Percentiles rank a stretch among this genome's conserved stretches.
Conservation (phyloP, 2,329 filamentous ascomycete species). For the Aspergillus vadensis region DNA sequence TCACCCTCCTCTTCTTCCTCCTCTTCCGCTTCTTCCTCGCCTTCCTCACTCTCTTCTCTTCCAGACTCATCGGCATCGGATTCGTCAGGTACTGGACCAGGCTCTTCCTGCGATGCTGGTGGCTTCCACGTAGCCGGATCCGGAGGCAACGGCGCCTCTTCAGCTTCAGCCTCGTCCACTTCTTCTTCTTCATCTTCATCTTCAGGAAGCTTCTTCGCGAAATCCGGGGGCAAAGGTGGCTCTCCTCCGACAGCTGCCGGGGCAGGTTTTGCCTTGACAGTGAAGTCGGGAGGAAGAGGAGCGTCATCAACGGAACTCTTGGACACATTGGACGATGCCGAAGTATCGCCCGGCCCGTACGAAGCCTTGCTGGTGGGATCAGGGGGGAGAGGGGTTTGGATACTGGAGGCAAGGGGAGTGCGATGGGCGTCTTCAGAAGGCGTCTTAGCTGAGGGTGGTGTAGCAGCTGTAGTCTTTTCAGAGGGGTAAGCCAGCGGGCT, state of each 20-base stretch:
- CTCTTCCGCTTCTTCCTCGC: conserved; percentile 14
- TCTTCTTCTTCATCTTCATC: conserved; percentile 13
- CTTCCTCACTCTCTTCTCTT: conserved; percentile 29
- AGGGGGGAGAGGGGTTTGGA: conserved; percentile 46
- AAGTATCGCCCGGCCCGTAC: conserved; percentile 53
- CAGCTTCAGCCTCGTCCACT: conserved; percentile 17
- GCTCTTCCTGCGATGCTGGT: conserved; percentile 22
- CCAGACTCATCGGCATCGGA: conserved; percentile 40
- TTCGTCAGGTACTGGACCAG: conserved; percentile 37
- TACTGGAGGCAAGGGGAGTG: conserved; percentile 29
- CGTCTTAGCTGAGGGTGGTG: conserved; percentile 38
- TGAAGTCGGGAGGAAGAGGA: conserved; percentile 39
- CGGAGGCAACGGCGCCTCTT: conserved; percentile 29
- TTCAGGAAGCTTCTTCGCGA: conserved; percentile 1
- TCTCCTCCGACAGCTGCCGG: conserved; percentile 21
- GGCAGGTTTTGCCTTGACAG: conserved; percentile 21
- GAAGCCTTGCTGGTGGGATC: conserved; percentile 50
- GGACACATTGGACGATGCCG: conserved; percentile 48
- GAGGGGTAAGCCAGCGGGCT: conserved; percentile 36
- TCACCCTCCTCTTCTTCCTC: conserved; percentile 36
- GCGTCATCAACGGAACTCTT: conserved; percentile 45
- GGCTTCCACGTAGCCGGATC: conserved; percentile 30
- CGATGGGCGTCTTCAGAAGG: conserved; percentile 31
- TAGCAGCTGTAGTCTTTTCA: conserved; percentile 33
- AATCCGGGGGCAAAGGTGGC: conserved; percentile 31